A percentile compares a stretch with the other conserved stretches of the same genome.
Conservation (phyloP, 306 rosid genomes). For the Prunus kanzakura region DNA sequence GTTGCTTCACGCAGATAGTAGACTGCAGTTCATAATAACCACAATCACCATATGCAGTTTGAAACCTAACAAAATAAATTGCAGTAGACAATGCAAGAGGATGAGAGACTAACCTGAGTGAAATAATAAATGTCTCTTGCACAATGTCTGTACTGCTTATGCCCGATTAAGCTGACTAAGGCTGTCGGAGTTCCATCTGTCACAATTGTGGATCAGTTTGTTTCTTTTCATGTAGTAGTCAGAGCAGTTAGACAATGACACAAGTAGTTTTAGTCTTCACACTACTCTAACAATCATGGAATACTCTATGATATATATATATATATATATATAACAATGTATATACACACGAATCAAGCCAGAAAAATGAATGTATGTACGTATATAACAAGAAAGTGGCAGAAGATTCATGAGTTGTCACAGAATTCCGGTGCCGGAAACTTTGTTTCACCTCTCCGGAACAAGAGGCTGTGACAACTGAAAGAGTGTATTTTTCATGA, state of each 20-base stretch:
- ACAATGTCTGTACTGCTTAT: constrained; percentile 80
- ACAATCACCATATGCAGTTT: constrained; percentile 15
- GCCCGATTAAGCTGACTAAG: constrained; percentile 84
- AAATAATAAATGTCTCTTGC: constrained; percentile 89
- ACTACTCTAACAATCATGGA: neutral
- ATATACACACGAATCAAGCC: neutral
- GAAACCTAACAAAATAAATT: constrained; percentile 12
- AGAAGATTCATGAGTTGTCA: neutral
- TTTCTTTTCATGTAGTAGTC: neutral
- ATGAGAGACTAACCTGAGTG: constrained; percentile 65
- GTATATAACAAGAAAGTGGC: neutral
- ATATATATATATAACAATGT: neutral
- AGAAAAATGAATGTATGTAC: neutral
- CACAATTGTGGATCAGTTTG: constrained; percentile 18
- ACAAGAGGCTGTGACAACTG: neutral
- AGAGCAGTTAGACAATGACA: neutral
- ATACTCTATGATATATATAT: neutral
- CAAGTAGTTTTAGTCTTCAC: neutral
- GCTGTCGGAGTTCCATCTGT: constrained; percentile 93
- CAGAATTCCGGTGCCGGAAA: neutral
- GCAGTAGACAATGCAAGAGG: constrained; percentile 10
- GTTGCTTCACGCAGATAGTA: constrained; percentile 79
- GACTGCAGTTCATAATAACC: constrained; percentile 46
- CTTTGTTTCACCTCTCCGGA: neutral
- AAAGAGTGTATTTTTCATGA: neutral